Evolutionary conservation across 2,329 filamentous ascomycete genomes (phyloP).

Genomic region (Xylariaceae sp.): DNA sequence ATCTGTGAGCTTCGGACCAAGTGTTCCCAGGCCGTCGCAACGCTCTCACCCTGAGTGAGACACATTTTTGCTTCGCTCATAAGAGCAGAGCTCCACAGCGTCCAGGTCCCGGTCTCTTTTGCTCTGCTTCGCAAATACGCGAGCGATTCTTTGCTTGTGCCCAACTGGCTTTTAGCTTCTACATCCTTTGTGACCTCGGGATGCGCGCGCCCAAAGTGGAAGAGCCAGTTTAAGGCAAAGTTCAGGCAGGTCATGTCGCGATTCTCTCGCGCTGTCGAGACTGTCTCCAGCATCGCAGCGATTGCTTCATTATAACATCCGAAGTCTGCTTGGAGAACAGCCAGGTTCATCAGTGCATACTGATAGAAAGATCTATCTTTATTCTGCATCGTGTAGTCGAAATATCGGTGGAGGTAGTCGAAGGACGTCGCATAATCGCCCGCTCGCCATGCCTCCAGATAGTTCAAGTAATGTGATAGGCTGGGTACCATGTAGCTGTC

Average conservation of each 20-base stretch:
- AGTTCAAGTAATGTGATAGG: slow-evolving; percentile 72
- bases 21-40: slow-evolving; percentile 63
- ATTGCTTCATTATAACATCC: slow-evolving; percentile 85
- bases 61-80: slow-evolving; percentile 80
- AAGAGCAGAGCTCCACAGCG: slow-evolving; percentile 74
- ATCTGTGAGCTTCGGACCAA: slow-evolving; percentile 79
- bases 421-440: slow-evolving; percentile 88
- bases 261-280: slow-evolving; percentile 90
- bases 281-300: slow-evolving; percentile 90
- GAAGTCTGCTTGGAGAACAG: slow-evolving; percentile 91
- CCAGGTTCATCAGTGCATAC: slow-evolving; percentile 88
- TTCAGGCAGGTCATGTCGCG: slow-evolving; percentile 89
- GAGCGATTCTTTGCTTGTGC: slow-evolving; percentile 73
- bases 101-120: slow-evolving; percentile 80
- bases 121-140: slow-evolving; percentile 80
- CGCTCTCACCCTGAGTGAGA: slow-evolving; percentile 64
- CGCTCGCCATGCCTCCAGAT: slow-evolving; percentile 85
- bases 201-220: slow-evolving; percentile 85
- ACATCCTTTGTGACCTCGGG: slow-evolving; percentile 66
- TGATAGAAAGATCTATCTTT: slow-evolving; percentile 84
- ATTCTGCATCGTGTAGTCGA: slow-evolving; percentile 91
- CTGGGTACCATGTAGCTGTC: slow-evolving; percentile 65
- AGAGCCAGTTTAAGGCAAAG: slow-evolving; percentile 92
- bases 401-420: slow-evolving; percentile 88
- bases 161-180: slow-evolving; percentile 67